Conservation (phyloP, 202 grass and related monocot species). For the Alloteropsis angusta region DNA sequence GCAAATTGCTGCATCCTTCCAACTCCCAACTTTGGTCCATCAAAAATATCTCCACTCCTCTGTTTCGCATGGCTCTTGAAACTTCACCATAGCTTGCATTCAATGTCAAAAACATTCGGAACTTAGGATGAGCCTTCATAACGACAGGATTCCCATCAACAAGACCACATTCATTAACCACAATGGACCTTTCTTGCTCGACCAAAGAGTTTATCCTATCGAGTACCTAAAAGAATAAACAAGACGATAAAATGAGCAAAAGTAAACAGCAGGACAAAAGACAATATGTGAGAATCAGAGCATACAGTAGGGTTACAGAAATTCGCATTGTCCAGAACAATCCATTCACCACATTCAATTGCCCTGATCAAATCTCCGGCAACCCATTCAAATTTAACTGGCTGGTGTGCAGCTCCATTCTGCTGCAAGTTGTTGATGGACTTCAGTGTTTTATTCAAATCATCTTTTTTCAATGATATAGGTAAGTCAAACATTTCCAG, state of each 20-base stretch:
- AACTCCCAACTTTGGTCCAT: slow-evolving; percentile 42
- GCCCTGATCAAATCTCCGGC: slow-evolving; percentile 73
- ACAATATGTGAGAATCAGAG: slow-evolving; percentile 11
- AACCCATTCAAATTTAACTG: slow-evolving; percentile 87
- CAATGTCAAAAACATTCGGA: slow-evolving; percentile 92
- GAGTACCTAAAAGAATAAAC: slow-evolving; percentile 54
- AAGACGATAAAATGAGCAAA: slow-evolving; percentile 34
- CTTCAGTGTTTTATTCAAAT: slow-evolving; percentile 49
- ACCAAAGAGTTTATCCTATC: slow-evolving; percentile 96
- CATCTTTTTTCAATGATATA: slow-evolving; percentile 50
- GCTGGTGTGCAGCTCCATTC: slow-evolving; percentile 43
- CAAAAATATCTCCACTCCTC: slow-evolving; percentile 82
- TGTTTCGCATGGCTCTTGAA: slow-evolving; percentile 93
- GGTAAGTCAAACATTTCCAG: slow-evolving; percentile 44
- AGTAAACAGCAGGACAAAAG: neutral
- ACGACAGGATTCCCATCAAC: slow-evolving; percentile 63
- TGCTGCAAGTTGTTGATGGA: slow-evolving; percentile 48
- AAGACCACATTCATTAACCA: slow-evolving; percentile 93
- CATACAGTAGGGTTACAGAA: slow-evolving; percentile 91
- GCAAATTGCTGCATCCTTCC: slow-evolving; percentile 17
- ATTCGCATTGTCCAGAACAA: slow-evolving; percentile 95
- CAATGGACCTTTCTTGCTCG: slow-evolving; percentile 81
- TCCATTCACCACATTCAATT: slow-evolving; percentile 80
- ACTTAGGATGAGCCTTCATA: slow-evolving; percentile 65
- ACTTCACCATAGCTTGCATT: slow-evolving; percentile 84